These are phyloP conservation scores for Cladophialophora carrionii DNA, from an alignment of 2,329 filamentous ascomycete genomes.

Conservation along the genomic window DNA sequence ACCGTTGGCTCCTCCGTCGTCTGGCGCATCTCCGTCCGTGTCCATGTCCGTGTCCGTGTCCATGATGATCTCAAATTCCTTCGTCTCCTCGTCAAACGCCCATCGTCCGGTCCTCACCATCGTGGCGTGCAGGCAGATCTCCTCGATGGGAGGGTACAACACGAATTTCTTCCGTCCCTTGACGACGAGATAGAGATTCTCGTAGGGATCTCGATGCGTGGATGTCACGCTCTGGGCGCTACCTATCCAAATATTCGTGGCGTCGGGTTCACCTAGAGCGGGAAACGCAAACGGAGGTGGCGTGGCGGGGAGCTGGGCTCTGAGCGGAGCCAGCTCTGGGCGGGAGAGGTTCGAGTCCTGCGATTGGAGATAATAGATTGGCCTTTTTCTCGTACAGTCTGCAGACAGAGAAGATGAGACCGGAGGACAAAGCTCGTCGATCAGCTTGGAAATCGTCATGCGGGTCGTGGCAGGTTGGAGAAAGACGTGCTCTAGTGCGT, in stretches of 20 bases:
- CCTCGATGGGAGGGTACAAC: conserved; percentile 37
- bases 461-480: conserved; percentile 32
- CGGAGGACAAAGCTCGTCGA: conserved; percentile 27
- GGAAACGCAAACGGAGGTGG: conserved; percentile 31
- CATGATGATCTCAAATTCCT: conserved; percentile 20
- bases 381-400: too few species aligned
- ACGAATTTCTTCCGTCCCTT: conserved; percentile 36
- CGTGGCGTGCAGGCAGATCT: conserved; percentile 34
- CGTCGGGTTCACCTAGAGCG: conserved; percentile 35
- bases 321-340: conserved; percentile 28
- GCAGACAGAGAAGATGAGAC: not conserved
- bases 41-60: not conserved
- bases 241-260: conserved; percentile 39
- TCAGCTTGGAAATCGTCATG: conserved; percentile 33
- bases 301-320: conserved; percentile 24
- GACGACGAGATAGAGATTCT: conserved; percentile 38
- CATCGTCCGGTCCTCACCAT: conserved; percentile 30
- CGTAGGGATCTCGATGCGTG: conserved; percentile 39
- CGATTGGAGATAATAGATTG: conserved; percentile 39
- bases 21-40: too few species aligned
- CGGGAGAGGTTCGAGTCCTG: conserved; percentile 38
- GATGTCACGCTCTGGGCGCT: conserved; percentile 34
- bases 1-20: not conserved
- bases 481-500: conserved; percentile 30
- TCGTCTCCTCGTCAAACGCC: not conserved